phyloP scores from a whole-genome alignment of 306 rosid genomes.

The Trichosanthes truncata region DNA sequence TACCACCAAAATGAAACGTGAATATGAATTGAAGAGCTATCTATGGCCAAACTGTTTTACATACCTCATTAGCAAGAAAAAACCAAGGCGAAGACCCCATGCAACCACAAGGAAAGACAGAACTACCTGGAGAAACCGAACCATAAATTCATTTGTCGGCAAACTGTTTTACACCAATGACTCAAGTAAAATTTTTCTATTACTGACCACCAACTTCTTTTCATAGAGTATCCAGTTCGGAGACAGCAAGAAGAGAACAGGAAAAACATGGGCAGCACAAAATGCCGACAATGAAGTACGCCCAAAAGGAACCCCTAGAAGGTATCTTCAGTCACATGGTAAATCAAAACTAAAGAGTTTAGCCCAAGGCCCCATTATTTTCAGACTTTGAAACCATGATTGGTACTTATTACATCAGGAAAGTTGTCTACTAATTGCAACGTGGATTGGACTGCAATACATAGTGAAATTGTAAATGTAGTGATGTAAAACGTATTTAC shows the following conservation, averaged over 20 bases:
- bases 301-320: not conserved
- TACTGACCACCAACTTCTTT: not conserved
- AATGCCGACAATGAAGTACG: not conserved
- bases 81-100: constrained; percentile 85
- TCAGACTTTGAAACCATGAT: not conserved
- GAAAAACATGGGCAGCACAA: not conserved
- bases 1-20: not conserved
- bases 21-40: not conserved
- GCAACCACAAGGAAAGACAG: constrained; percentile 60
- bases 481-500: not conserved
- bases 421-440: not conserved
- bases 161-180: not conserved
- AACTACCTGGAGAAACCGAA: constrained; percentile 41
- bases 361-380: not conserved
- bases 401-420: not conserved
- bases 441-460: not conserved
- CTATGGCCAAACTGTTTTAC: not conserved
- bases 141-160: not conserved
- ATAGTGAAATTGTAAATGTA: not conserved
- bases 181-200: not conserved
- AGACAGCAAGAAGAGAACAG: not conserved
- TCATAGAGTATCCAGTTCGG: not conserved
- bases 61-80: constrained; percentile 73
- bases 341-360: not conserved
- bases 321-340: not conserved